These are phyloP conservation scores for Nidularia sp. DNA, from an alignment of 768 basidiomycete genomes.

Conservation along the genomic window DNA sequence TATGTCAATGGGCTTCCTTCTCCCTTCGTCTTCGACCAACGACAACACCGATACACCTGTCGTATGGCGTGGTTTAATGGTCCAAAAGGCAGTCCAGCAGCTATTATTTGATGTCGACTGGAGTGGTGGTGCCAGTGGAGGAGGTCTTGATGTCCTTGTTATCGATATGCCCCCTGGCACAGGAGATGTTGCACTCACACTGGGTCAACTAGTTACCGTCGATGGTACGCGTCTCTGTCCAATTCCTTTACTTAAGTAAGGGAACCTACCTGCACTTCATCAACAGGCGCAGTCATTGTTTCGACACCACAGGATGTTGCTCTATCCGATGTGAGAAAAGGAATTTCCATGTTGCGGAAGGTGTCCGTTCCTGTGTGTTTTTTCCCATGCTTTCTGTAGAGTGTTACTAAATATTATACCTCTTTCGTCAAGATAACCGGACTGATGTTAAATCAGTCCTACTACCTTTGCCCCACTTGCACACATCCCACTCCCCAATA, in stretches of 20 bases:
- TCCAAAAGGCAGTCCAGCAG: conserved; percentile 96
- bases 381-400: neutral
- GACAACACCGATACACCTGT: conserved; percentile 71
- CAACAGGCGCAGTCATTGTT: conserved; percentile 82
- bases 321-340: conserved; percentile 86
- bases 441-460: conserved; percentile 82
- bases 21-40: conserved; percentile 51
- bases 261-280: neutral
- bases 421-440: conserved; percentile 65
- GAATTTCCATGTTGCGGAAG: conserved; percentile 90
- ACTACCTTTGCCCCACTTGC: conserved; percentile 78
- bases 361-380: conserved; percentile 75
- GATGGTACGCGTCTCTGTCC: conserved; percentile 52
- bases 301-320: conserved; percentile 96
- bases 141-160: conserved; percentile 78
- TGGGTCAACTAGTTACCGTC: conserved; percentile 82
- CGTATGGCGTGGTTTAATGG: conserved; percentile 97
- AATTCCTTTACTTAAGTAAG: neutral
- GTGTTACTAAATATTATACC: neutral
- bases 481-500: conserved; percentile 38
- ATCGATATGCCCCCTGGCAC: conserved; percentile 98
- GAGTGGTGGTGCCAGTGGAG: conserved; percentile 37
- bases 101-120: conserved; percentile 96
- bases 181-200: conserved; percentile 89
- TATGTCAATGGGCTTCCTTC: conserved; percentile 97